Evolutionary conservation across 768 basidiomycete genomes (phyloP).

Genomic region (Auricularia sp.): DNA sequence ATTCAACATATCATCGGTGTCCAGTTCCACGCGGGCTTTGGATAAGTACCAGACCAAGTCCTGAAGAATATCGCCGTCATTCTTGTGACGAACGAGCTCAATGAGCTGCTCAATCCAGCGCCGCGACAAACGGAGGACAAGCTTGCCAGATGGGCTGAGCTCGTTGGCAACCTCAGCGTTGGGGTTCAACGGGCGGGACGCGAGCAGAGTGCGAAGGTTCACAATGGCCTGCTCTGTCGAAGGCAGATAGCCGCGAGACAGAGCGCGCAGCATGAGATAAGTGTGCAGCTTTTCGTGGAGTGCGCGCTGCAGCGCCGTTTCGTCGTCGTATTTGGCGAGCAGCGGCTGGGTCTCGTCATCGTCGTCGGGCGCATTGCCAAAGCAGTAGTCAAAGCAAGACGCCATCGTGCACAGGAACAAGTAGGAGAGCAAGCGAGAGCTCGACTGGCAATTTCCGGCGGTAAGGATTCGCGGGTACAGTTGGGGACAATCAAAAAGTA

Average conservation of each 20-base stretch:
- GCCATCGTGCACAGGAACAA: background rate
- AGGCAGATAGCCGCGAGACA: background rate
- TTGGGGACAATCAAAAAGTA: too few species aligned
- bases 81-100: background rate
- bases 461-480: too few species aligned
- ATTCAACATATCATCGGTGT: background rate
- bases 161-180: background rate
- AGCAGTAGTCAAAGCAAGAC: background rate
- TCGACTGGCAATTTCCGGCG: too few species aligned
- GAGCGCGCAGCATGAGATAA: background rate
- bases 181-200: background rate
- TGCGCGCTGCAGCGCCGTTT: background rate
- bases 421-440: too few species aligned
- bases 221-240: background rate
- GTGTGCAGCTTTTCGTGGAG: conserved; percentile 1
- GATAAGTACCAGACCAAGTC: background rate
- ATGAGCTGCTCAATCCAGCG: conserved; percentile 1
- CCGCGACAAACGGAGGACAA: background rate
- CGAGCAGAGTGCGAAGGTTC: background rate
- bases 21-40: background rate
- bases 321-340: background rate
- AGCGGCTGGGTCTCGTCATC: conserved; percentile 1
- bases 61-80: background rate
- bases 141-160: background rate
- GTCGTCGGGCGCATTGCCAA: background rate